Conservation (phyloP, 371 early-diverging fungal genomes). For the Mortierella sp. region DNA sequence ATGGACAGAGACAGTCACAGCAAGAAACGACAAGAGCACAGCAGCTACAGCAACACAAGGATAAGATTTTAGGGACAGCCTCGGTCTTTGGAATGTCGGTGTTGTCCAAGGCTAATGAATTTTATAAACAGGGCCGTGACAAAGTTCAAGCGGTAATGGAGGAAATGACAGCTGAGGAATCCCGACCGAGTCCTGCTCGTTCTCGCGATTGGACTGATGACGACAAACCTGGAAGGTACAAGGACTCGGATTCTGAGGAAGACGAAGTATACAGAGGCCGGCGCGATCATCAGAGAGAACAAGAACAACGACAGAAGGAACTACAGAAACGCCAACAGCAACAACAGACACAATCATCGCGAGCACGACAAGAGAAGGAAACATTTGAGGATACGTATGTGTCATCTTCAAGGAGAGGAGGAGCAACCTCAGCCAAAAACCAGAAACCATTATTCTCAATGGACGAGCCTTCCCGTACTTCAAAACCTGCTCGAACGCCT, state of each 20-base stretch:
- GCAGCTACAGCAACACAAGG: slow-evolving; percentile 64
- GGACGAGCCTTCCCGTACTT: slow-evolving; percentile 1
- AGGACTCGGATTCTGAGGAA: slow-evolving; percentile 53
- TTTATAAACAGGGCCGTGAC: slow-evolving; percentile 76
- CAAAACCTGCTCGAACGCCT: slow-evolving; percentile 20
- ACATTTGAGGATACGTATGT: slow-evolving; percentile 59
- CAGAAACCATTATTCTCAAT: too few relatives aligned
- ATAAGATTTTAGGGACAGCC: slow-evolving; percentile 72
- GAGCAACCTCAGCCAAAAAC: slow-evolving; percentile 10
- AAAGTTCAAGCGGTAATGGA: slow-evolving; percentile 72
- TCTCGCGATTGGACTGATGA: slow-evolving; percentile 57
- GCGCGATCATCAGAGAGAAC: slow-evolving; percentile 19
- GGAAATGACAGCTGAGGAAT: slow-evolving; percentile 66
- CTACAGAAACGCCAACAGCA: slow-evolving; percentile 27
- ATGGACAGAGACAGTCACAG: slow-evolving; percentile 17
- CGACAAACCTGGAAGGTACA: slow-evolving; percentile 57
- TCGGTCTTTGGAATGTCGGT: slow-evolving; percentile 76
- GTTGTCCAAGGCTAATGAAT: slow-evolving; percentile 77
- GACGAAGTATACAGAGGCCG: slow-evolving; percentile 45
- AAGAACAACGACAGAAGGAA: slow-evolving; percentile 22
- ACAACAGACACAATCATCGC: background rate
- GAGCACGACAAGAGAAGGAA: slow-evolving; percentile 49
- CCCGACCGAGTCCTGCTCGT: slow-evolving; percentile 46
- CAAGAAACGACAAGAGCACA: slow-evolving; percentile 32
- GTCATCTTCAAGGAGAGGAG: slow-evolving; percentile 64